Evolutionary conservation across 768 basidiomycete genomes (phyloP).

Genomic region (Pulveroboletus ravenelii): DNA sequence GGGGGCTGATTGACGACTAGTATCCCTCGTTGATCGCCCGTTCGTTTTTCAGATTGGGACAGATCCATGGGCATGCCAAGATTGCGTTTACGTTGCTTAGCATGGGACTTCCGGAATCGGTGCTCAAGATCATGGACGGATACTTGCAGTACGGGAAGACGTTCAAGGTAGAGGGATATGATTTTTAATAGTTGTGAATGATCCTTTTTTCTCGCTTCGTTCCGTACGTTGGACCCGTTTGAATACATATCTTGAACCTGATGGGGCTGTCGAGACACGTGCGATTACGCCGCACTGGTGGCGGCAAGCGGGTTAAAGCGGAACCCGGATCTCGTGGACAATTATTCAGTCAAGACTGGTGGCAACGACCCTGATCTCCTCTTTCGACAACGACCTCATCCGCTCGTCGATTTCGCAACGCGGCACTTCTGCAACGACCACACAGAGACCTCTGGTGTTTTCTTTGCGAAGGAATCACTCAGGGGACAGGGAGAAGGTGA

Average conservation of each 20-base stretch:
- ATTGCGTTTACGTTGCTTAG: conserved; percentile 90
- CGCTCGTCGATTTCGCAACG: too few relatives aligned
- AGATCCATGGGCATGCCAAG: conserved; percentile 90
- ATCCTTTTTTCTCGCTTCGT: too few relatives aligned
- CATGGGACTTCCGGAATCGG: conserved; percentile 88
- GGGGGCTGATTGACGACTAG: conserved; percentile 17
- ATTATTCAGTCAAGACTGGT: neutral
- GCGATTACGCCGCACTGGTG: neutral
- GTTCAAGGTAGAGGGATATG: conserved; percentile 85
- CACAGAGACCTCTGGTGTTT: neutral
- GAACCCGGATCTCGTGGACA: neutral
- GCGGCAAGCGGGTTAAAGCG: neutral
- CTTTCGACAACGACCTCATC: neutral
- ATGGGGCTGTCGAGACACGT: too few relatives aligned
- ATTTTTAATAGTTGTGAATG: conserved; percentile 49
- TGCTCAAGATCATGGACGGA: conserved; percentile 89
- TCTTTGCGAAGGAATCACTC: neutral
- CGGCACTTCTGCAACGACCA: neutral
- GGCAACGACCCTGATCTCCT: neutral
- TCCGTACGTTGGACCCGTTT: neutral
- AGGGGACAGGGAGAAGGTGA: neutral
- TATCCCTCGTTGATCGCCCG: conserved; percentile 90
- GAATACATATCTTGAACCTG: too few relatives aligned
- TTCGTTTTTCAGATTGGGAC: conserved; percentile 89
- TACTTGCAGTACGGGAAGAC: conserved; percentile 82